Percentiles rank a stretch among this genome's conserved stretches.
Evolutionary conservation across 495 filamentous ascomycete genomes (phyloP).

Genomic region (Oidiodendron maius): DNA sequence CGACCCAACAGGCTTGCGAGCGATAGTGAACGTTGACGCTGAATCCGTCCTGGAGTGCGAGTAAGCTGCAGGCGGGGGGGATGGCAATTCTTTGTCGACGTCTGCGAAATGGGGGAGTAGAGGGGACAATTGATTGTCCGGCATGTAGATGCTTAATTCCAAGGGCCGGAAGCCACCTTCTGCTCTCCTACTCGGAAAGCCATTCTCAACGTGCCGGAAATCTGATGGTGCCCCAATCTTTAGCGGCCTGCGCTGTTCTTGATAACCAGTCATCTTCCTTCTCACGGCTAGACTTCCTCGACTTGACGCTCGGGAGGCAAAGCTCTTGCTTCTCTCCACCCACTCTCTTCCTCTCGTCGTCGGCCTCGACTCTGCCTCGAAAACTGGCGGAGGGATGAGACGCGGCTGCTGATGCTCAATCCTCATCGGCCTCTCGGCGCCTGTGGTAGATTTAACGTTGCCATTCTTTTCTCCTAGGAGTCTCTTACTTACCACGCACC

Average conservation of each 20-base stretch:
- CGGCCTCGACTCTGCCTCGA: constrained; percentile 15
- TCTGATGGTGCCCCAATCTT: constrained; percentile 47
- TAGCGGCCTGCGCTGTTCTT: constrained; percentile 28
- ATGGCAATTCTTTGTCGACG: constrained; percentile 25
- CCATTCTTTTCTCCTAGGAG: too few relatives aligned
- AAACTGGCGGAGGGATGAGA: constrained; percentile 17
- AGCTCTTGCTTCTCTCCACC: constrained; percentile 34
- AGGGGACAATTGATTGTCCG: constrained; percentile 61
- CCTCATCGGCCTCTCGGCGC: constrained; percentile 19
- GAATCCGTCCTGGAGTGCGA: constrained; percentile 40
- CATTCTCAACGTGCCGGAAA: constrained; percentile 42
- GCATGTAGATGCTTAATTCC: constrained; percentile 67
- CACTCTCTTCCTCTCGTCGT: constrained; percentile 23
- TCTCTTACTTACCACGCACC: constrained; percentile 19
- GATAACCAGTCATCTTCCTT: constrained; percentile 29
- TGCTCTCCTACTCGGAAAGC: constrained; percentile 27
- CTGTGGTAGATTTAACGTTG: constrained; percentile 15
- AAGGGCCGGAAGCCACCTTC: constrained; percentile 60
- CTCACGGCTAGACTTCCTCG: constrained; percentile 45
- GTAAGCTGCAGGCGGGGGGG: constrained; percentile 29
- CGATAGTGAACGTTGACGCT: constrained; percentile 43
- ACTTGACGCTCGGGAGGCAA: constrained; percentile 43
- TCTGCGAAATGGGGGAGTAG: constrained; percentile 44
- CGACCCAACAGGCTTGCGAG: constrained; percentile 30
- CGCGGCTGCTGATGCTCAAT: constrained; percentile 24